Evolutionary conservation across 768 basidiomycete genomes (phyloP), one percentile per base, ranked within the genome.

Genomic region (Boletus barrowsii): DNA sequence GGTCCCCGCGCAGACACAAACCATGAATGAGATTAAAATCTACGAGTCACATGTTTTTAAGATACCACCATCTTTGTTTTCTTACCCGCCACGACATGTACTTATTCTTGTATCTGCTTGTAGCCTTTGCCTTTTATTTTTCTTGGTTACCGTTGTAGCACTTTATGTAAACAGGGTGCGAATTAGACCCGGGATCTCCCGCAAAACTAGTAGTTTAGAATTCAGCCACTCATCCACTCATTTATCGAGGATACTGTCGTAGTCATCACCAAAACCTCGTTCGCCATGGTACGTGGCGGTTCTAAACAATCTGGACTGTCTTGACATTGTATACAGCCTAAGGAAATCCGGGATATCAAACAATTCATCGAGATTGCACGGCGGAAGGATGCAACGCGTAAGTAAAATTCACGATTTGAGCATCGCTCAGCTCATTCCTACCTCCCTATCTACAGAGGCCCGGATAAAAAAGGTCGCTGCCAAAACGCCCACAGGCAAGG

Each of bases 321-420:
- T 36, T 60, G 37, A 68, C 50, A 36, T 46, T 53, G 35, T 35
- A 49, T 8, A 3, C 68, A 98, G 96, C 94, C 96, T 57, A 94
- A 97, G 79, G 91, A 98, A 85, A 87, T 99, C 79, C 81, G 83
- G 66, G 95, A 98, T 76, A 98, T 98, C 83, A 99, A 98, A 81
- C 82, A 91, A 75, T 98, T 98, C 80, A 90, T 98, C 75, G 88
- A 93, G 79, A 92, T 96, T 73, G 88, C 95, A 52, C 86, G 87
- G 80, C 86, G 96, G 79, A 96, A 93, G 83, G 96, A 97, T 83
- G 97, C 97, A 62, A 84, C 83, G 56, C 86, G 96, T 97, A 70
- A 74, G 14, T n/a, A 17, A 3, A 29, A 10, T 35, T 18, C n/a
- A 32, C 4, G 11, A 18, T 18, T 9, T 26, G 33, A 55, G 18